A percentile compares a stretch with the other conserved stretches of the same genome.
Evolutionary conservation across 768 basidiomycete genomes (phyloP).

Genomic region (Kwoniella sp.): DNA sequence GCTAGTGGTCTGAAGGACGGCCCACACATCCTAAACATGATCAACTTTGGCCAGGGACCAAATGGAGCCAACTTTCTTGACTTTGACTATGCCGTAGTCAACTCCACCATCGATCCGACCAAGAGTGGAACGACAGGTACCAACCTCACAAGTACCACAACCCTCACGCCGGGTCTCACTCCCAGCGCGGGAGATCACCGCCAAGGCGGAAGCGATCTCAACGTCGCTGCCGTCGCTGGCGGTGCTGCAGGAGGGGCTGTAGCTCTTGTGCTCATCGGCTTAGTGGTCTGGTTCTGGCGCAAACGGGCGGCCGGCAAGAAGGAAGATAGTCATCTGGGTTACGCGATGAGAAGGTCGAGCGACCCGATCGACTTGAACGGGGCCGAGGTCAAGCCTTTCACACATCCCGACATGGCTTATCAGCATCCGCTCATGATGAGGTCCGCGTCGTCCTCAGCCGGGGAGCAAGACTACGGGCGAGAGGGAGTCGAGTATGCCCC

Average conservation of each 20-base stretch:
- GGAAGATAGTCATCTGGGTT: background rate
- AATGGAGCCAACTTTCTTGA: constrained; percentile 4
- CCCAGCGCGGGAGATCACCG: too few relatives aligned
- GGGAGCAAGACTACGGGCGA: background rate
- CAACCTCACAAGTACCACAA: constrained; percentile 3
- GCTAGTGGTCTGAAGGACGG: constrained; percentile 16
- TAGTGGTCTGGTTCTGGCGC: constrained; percentile 25
- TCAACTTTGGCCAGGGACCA: constrained; percentile 8
- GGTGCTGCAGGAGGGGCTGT: constrained; percentile 34
- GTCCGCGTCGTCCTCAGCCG: constrained; percentile 1
- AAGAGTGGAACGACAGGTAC: background rate
- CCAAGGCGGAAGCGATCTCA: too few relatives aligned
- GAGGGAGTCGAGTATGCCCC: too few relatives aligned
- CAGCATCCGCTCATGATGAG: background rate
- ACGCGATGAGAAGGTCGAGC: background rate
- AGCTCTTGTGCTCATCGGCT: constrained; percentile 30
- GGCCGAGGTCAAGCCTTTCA: constrained; percentile 21
- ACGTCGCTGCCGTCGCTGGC: constrained; percentile 32
- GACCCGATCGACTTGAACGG: constrained; percentile 14
- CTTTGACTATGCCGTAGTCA: constrained; percentile 18
- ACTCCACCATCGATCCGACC: constrained; percentile 10
- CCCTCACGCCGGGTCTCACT: too few relatives aligned
- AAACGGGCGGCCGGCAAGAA: background rate
- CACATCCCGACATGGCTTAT: background rate
- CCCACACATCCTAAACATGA: constrained; percentile 12